These are phyloP conservation scores for Lipomyces yamanashiensis DNA, from an alignment of 805 yeast species.

Conservation along the genomic window DNA sequence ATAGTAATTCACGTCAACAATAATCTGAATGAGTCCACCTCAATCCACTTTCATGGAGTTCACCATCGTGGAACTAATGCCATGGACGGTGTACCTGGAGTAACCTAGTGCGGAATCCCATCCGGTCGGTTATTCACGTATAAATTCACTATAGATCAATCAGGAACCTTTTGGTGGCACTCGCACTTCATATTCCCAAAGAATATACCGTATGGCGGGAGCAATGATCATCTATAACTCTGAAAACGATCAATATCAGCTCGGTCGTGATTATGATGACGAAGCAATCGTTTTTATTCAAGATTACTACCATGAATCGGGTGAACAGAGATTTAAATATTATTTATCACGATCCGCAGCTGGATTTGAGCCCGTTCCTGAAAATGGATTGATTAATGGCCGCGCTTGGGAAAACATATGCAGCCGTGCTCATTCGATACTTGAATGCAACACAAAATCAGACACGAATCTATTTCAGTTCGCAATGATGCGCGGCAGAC, in stretches of 20 bases:
- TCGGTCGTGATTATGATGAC: slow-evolving; percentile 24
- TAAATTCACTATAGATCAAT: slow-evolving; percentile 50
- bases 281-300: slow-evolving; percentile 22
- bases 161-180: slow-evolving; percentile 63
- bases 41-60: slow-evolving; percentile 62
- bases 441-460: slow-evolving; percentile 37
- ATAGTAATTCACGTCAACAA: slow-evolving; percentile 50
- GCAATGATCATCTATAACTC: slow-evolving; percentile 78
- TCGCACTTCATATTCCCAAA: slow-evolving; percentile 62
- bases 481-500: slow-evolving; percentile 12
- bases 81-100: slow-evolving; percentile 58
- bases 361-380: slow-evolving; percentile 32
- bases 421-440: slow-evolving; percentile 17
- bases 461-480: slow-evolving; percentile 25
- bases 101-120: slow-evolving; percentile 57
- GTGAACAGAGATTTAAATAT: slow-evolving; percentile 6
- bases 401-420: slow-evolving; percentile 14
- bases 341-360: slow-evolving; percentile 20
- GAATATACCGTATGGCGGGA: slow-evolving; percentile 66
- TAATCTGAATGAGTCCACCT: slow-evolving; percentile 46
- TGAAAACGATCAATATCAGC: slow-evolving; percentile 48
- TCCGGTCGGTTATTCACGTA: slow-evolving; percentile 52
- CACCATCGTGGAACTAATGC: slow-evolving; percentile 53
- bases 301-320: slow-evolving; percentile 28
- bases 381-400: slow-evolving; percentile 26